A percentile compares a stretch with the other conserved stretches of the same genome.
phyloP scores from a whole-genome alignment of 306 rosid genomes.

The Mucuna pruriens region DNA sequence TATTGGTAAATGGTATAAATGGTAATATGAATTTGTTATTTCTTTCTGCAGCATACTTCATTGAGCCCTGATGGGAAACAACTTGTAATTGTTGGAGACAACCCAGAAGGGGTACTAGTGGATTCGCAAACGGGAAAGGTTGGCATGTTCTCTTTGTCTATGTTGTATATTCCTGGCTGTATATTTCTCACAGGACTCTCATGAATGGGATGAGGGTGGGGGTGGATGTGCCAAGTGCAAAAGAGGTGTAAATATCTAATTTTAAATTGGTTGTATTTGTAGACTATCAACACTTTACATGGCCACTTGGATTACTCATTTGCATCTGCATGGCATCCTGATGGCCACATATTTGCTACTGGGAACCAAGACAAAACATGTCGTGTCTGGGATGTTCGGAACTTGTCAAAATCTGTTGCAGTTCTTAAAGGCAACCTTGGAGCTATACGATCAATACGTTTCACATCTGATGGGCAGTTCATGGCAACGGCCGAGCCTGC shows the following conservation, averaged over 20 bases:
- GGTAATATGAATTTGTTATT: constrained; percentile 4
- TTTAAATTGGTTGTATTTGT: constrained; percentile 43
- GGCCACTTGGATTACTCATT: constrained; percentile 91
- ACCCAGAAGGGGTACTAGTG: constrained; percentile 79
- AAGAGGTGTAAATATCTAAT: constrained; percentile 27
- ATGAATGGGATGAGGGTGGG: neutral
- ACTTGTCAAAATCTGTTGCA: constrained; percentile 78
- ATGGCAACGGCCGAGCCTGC: constrained; percentile 97
- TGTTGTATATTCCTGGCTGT: constrained; percentile 10
- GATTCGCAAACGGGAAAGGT: constrained; percentile 98
- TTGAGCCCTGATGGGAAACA: constrained; percentile 82
- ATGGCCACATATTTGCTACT: constrained; percentile 76
- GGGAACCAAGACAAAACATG: constrained; percentile 96
- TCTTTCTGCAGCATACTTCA: constrained; percentile 74
- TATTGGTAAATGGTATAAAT: neutral
- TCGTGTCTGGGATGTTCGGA: constrained; percentile 84
- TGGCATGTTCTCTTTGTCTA: constrained; percentile 24
- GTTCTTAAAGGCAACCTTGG: constrained; percentile 88
- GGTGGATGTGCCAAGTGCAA: neutral
- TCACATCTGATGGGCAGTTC: constrained; percentile 76
- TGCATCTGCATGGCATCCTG: constrained; percentile 94
- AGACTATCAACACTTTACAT: constrained; percentile 59
- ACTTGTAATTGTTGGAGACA: constrained; percentile 78
- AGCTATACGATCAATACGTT: constrained; percentile 83
- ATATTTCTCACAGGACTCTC: neutral